Base-by-base conservation (phyloP, 768 basidiomycete genomes). In the Rhizopogon rudus region DNA sequence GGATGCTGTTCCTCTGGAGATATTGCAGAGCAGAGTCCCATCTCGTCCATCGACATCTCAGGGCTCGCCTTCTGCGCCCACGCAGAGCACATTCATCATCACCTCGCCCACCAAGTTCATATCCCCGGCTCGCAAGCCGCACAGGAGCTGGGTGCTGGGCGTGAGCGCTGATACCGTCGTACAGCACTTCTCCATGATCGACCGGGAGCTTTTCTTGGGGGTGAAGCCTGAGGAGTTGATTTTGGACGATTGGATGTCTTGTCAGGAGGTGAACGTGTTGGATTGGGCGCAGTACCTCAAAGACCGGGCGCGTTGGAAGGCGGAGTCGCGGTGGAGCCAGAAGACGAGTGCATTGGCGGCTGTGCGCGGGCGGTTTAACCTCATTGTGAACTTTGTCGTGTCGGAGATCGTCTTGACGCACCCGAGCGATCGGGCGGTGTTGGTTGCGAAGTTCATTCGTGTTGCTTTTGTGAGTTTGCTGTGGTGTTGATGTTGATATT, bases 191-290 rank as follows among this genome's bases (percentile, higher is more conserved):
- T 79, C 87, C 6, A 86, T 92, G 79, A 92, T 96, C 59, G 93
- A 96, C 59, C 80, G 90, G 25, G 93, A 95, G 61, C 72, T 95
- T 53, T 91, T 93, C 67, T 83, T 89, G 68, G 80, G 81, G 12
- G 79, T 96, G 67, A 87, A 86, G 61, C 93, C 93, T 64, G 91
- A 94, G 63, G 93, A 96, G 63, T 77, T 93, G n/a, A 83, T 92
- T 40, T 77, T 84, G 57, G 80, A 83, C 48, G 83, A 88, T 40
- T 88, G 86, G 86, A 76, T 79, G 67, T 75, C 77, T 9, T 77
- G 80, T 46, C 76, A 81, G 54, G 86, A 77, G 31, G 78, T 82
- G 10, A 80, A 90, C 61, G 80, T 89, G 20, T 76, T 89, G 16
- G 93, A 95, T 67, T 96, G 93, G 94, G 77, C 79, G 13, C 82